Percentiles rank a stretch among this genome's conserved stretches.
Conservation (phyloP, 257 asterid genomes). For the Nicotiana tomentosiformis region DNA sequence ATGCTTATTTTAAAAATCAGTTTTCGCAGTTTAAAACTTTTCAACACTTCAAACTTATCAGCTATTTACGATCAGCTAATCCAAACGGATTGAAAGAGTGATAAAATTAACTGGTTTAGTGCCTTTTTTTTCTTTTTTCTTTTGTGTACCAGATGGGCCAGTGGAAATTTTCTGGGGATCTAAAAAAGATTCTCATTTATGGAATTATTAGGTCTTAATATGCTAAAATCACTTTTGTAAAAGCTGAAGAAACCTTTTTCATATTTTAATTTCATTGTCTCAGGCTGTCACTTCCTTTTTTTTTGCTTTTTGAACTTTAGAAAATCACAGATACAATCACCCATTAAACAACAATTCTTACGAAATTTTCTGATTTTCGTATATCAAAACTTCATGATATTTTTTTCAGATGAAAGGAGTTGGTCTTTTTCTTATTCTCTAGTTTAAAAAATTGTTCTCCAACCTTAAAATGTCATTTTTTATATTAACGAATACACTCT, state of each 20-base stretch:
- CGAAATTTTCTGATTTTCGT: neutral
- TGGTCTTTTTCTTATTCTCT: too few relatives aligned
- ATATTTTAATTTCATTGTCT: constrained; percentile 3
- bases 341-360: neutral
- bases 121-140: constrained; percentile 4
- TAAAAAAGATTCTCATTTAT: constrained; percentile 6
- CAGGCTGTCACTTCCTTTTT: neutral
- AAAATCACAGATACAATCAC: neutral
- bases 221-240: neutral
- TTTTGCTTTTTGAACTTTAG: neutral
- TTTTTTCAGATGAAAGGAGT: too few relatives aligned
- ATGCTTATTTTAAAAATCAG: too few relatives aligned
- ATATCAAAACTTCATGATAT: too few relatives aligned
- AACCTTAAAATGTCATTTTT: neutral
- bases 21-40: too few relatives aligned
- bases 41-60: too few relatives aligned
- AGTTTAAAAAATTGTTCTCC: neutral
- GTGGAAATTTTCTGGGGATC: neutral
- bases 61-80: too few relatives aligned
- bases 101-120: constrained; percentile 19
- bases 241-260: neutral
- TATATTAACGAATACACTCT: too few relatives aligned
- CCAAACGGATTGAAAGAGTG: neutral
- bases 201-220: neutral
- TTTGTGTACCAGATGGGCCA: neutral